Evolutionary conservation across 768 basidiomycete species (phyloP), one percentile per base, ranked within the genome.

Genomic region (Xanthoconium stramineum): DNA sequence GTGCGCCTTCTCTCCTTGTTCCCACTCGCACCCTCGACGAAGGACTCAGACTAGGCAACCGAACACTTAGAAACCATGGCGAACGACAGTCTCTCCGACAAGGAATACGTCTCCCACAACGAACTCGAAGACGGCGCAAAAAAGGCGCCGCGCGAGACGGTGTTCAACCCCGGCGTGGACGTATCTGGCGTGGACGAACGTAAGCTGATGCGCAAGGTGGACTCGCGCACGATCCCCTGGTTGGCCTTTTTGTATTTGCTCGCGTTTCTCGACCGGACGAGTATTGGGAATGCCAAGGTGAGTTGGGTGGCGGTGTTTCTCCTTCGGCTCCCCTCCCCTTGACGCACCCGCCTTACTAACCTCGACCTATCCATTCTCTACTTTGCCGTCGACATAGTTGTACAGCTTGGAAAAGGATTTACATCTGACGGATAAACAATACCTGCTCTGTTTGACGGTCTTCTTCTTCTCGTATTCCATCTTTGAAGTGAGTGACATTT

Each of bases 201-300:
- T 53, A 84, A 82, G 66, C 67, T 91, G 57, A 65, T 91, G 58
- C 75, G 88, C 63, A 91, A 88, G 71, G 78, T 90, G 46, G 87
- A 88, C 69, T 61, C 76, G 55, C 78, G 79, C n/a, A 77, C 87
- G 58, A 77, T 87, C 36, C 83, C 85, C 10, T 89, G 86, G 88
- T 65, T 88, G 39, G 84, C 88, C 6, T 78, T 94, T 52, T 70
- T 93, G 61, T 91, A 91, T 70, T 75, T 91, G 37, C 75, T 92
- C 38, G 85, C 85, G 61, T 91, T 90, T 76, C 70, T 84, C 52
- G 82, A 83, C 59, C 75, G 83, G 30, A 80, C 81, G 58, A 81
- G 79, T 53, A 78, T 82, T 53, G 81, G 80, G 37, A 82, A 83
- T 52, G 62, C 67, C 47, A 65, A 66, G 55, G 59, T 64, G n/a